Base-by-base conservation (phyloP, 2,329 filamentous ascomycete species). In the Exophiala sp. region DNA sequence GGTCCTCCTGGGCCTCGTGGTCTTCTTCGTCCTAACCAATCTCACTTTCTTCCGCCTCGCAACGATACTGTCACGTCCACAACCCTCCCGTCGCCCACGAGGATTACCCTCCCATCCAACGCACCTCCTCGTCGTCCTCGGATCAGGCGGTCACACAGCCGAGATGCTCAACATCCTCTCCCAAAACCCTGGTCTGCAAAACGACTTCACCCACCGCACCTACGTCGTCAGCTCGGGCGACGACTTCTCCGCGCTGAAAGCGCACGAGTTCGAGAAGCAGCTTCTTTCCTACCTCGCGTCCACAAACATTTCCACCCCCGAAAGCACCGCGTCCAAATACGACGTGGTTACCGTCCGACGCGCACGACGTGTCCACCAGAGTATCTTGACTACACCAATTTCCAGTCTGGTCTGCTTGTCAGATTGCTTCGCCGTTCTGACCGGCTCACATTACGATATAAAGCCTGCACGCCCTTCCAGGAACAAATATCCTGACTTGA, bases 71-170 rank as follows among this genome's bases (percentile, higher is more conserved):
- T 50, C 45, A 5, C 42, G 29, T 24, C 50, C 34, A 20, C 39
- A 39, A 20, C 39, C 38, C 16, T 40, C 54, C 24, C 47, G 29
- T 4, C 40, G 38, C 14, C 24, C 32, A 14, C 16, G 32, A 11
- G 45, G 46, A 3, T 48, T 53, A 8, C 10, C 42, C 5, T 40
- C 52, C n/a, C 51, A 52, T 3, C 73, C 75, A 21, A 76, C 77
- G 5, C 84, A 91, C 69, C 76, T 91, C 50, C 76, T 95, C 32
- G 81, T 95, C 59, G 85, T 97, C 21, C 86, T 97, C 20, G 94
- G 94, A 48, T 95, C 89, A 2, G 94, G 94, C 32, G 94, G 94
- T 1, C 94, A 99, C 72, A 96, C 94, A 0, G 86, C 90, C 44
- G 94, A 99, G 72, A 95, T 99, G 88, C 78, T 96, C 59, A 84